These are phyloP conservation scores for Globisporangium yorkense DNA, from an alignment of 352 stramenopile genomes.

Conservation along the genomic window DNA sequence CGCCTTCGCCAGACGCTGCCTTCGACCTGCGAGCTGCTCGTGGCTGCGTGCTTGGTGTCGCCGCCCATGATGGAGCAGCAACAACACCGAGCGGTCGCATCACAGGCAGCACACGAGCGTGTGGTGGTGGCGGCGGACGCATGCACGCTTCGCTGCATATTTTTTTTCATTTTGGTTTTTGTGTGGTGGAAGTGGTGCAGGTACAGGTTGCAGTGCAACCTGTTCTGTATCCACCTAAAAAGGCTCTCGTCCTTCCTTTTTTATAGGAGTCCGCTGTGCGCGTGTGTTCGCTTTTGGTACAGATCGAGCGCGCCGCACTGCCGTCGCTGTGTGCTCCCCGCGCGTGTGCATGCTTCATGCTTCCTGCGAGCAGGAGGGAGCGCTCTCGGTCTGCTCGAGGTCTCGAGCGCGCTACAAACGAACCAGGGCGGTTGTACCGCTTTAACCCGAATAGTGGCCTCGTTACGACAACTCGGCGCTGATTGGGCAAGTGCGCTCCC, in stretches of 20 bases:
- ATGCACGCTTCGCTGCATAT: background rate
- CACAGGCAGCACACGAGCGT: background rate
- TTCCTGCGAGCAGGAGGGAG: too few relatives aligned
- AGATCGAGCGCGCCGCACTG: background rate
- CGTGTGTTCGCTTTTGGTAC: background rate
- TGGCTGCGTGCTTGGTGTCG: too few relatives aligned
- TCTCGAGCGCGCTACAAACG: too few relatives aligned
- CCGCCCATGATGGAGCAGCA: too few relatives aligned
- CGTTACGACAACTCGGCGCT: background rate
- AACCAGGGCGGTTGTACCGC: background rate
- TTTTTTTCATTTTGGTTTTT: background rate
- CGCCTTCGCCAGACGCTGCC: too few relatives aligned
- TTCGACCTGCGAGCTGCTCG: too few relatives aligned
- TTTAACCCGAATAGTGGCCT: background rate
- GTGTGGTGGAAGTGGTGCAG: background rate
- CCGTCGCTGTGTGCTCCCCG: background rate
- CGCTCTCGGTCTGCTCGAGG: too few relatives aligned
- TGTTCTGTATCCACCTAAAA: slow-evolving; percentile 7
- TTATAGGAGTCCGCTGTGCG: too few relatives aligned
- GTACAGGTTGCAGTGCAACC: slow-evolving; percentile 6
- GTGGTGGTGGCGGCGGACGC: too few relatives aligned
- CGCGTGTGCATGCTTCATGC: too few relatives aligned
- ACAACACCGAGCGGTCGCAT: too few relatives aligned
- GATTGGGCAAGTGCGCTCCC: background rate
- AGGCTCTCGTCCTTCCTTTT: slow-evolving; percentile 1